phyloP scores from a whole-genome alignment of 768 basidiomycete genomes.

The Mycena olivaceomarginata region DNA sequence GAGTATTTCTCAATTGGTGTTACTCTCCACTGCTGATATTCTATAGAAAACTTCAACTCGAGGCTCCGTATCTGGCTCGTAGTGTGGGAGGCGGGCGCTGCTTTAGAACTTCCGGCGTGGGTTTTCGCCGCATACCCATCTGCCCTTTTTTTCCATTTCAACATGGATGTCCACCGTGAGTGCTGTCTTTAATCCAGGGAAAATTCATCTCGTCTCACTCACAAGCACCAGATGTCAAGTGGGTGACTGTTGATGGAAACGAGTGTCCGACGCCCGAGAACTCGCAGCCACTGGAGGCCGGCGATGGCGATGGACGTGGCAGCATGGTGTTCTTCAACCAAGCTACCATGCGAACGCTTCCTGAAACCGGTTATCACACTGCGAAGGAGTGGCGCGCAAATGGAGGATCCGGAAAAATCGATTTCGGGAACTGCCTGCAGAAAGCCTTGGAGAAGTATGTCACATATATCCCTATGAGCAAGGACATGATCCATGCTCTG shows the following conservation, averaged over 20 bases:
- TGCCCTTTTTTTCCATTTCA: slow-evolving; percentile 57
- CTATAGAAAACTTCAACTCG: slow-evolving; percentile 46
- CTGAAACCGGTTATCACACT: too few species aligned
- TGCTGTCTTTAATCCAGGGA: too few species aligned
- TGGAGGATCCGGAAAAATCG: too few species aligned
- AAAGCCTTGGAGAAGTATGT: too few species aligned
- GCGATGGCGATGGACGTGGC: neutral
- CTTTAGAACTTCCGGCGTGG: slow-evolving; percentile 56
- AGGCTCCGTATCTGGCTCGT: slow-evolving; percentile 52
- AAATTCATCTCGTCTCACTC: too few species aligned
- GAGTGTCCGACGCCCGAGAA: neutral
- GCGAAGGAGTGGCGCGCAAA: too few species aligned
- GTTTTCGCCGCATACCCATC: slow-evolving; percentile 54
- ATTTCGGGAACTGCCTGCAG: too few species aligned
- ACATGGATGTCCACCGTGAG: slow-evolving; percentile 52
- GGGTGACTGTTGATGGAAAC: neutral
- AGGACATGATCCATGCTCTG: too few species aligned
- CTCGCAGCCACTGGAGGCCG: neutral
- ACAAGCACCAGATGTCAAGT: neutral
- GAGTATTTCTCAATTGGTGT: neutral
- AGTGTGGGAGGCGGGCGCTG: slow-evolving; percentile 56
- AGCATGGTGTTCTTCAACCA: slow-evolving; percentile 2
- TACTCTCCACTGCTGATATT: neutral
- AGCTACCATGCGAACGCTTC: too few species aligned
- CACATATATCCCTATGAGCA: too few species aligned